Percentiles rank a stretch among this genome's conserved stretches.
Evolutionary conservation across 495 filamentous ascomycete species (phyloP).

Genomic region (Pseudoneurospora amorphoporcata): DNA sequence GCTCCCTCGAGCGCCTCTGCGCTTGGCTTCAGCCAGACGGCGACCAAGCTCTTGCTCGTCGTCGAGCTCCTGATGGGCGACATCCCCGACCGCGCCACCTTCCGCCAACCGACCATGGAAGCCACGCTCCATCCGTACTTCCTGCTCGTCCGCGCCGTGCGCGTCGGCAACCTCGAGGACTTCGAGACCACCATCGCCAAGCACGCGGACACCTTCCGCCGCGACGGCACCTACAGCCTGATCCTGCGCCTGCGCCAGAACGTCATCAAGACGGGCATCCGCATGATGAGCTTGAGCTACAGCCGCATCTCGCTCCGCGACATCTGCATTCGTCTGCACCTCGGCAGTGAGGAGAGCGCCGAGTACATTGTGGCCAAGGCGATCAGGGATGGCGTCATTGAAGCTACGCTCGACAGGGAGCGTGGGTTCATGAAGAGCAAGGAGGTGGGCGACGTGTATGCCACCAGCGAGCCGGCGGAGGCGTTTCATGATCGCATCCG

Average conservation of each 20-base stretch:
- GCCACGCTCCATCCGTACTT: slow-evolving; percentile 84
- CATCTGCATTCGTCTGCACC: slow-evolving; percentile 85
- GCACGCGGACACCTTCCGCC: slow-evolving; percentile 74
- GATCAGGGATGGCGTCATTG: slow-evolving; percentile 94
- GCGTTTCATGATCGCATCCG: slow-evolving; percentile 93
- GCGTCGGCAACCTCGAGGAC: slow-evolving; percentile 85
- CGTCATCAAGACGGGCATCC: slow-evolving; percentile 98
- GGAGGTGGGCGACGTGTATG: slow-evolving; percentile 88
- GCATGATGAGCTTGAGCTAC: slow-evolving; percentile 97
- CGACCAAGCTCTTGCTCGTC: slow-evolving; percentile 86
- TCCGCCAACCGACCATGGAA: slow-evolving; percentile 80
- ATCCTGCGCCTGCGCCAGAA: slow-evolving; percentile 92
- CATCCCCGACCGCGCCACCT: slow-evolving; percentile 88
- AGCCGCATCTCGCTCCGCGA: slow-evolving; percentile 95
- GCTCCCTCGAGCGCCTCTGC: slow-evolving; percentile 82
- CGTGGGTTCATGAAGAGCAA: slow-evolving; percentile 98
- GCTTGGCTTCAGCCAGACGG: slow-evolving; percentile 87
- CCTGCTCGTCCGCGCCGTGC: slow-evolving; percentile 84
- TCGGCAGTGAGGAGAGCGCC: slow-evolving; percentile 91
- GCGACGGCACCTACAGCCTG: slow-evolving; percentile 90
- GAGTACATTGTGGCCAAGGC: slow-evolving; percentile 99
- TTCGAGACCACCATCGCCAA: slow-evolving; percentile 75
- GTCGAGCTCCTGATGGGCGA: slow-evolving; percentile 98
- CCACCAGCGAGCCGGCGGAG: slow-evolving; percentile 89
- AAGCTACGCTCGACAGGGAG: slow-evolving; percentile 89